phyloP scores from a whole-genome alignment of 768 basidiomycete species.

The Peribolospora kevripleyi region DNA sequence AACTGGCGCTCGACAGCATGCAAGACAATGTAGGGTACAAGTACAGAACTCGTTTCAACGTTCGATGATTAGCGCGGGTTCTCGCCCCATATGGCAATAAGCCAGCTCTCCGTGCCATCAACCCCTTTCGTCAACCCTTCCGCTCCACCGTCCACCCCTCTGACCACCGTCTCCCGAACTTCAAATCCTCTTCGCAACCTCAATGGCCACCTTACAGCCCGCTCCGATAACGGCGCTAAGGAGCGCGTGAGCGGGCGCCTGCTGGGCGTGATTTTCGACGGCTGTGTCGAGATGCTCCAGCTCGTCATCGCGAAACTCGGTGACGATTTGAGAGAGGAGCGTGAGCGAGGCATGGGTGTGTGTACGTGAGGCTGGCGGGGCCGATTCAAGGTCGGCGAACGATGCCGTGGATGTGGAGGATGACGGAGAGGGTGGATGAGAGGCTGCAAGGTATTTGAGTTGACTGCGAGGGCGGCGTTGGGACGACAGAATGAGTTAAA shows the following conservation, averaged over 20 bases:
- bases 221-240: constrained; percentile 59
- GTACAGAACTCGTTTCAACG: no score
- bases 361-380: neutral
- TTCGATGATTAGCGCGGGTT: no score
- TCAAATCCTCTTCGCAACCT: constrained; percentile 58
- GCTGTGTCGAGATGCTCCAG: constrained; percentile 82
- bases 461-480: neutral
- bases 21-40: no score
- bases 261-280: constrained; percentile 62
- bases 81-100: no score
- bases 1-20: no score
- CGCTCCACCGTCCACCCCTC: no score
- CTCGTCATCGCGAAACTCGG: constrained; percentile 80
- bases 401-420: neutral
- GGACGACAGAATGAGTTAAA: neutral
- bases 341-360: constrained; percentile 24
- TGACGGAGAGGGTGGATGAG: neutral
- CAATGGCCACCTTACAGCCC: constrained; percentile 75
- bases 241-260: constrained; percentile 73
- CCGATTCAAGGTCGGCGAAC: neutral
- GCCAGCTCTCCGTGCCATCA: no score
- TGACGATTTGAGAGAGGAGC: constrained; percentile 6
- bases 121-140: no score
- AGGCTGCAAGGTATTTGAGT: neutral
- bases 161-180: neutral